These are phyloP conservation scores for Pyracantha coccinea DNA, from an alignment of 331 rosid genomes.

Conservation along the genomic window DNA sequence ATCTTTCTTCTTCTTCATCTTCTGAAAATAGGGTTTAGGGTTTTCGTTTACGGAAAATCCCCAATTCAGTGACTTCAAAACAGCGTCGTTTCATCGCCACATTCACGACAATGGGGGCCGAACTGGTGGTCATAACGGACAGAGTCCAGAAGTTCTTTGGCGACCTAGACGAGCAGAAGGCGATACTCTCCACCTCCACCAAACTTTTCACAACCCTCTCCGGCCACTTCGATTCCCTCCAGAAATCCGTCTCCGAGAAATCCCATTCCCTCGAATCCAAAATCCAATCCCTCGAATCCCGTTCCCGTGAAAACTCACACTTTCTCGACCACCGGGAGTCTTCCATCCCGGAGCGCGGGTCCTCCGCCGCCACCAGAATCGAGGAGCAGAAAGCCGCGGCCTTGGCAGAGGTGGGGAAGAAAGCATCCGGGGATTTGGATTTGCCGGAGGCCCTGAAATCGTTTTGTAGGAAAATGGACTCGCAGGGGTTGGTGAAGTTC, in stretches of 20 bases:
- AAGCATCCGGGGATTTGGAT: constrained; percentile 12
- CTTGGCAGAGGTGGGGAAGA: constrained; percentile 35
- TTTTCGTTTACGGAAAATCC: background rate
- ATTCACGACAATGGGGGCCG: constrained; percentile 41
- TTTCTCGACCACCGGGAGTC: constrained; percentile 41
- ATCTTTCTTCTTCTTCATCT: background rate
- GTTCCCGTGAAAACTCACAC: constrained; percentile 28
- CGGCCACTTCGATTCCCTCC: constrained; percentile 40
- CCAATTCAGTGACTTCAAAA: background rate
- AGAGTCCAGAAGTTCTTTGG: constrained; percentile 52
- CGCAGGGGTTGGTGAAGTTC: constrained; percentile 39
- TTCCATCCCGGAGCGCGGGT: constrained; percentile 53
- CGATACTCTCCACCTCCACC: constrained; percentile 44
- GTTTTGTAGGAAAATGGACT: constrained; percentile 56
- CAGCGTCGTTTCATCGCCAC: background rate
- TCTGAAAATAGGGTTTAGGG: background rate
- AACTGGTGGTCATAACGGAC: constrained; percentile 25
- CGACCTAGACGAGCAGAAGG: constrained; percentile 47
- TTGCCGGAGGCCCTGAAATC: constrained; percentile 41
- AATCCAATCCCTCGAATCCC: constrained; percentile 38
- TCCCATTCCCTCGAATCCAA: constrained; percentile 49
- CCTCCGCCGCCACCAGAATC: constrained; percentile 39
- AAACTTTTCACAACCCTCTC: constrained; percentile 44
- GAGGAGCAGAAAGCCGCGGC: constrained; percentile 45
- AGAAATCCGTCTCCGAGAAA: constrained; percentile 42